A percentile compares a stretch with the other conserved stretches of the same genome.
Evolutionary conservation across 1,284 basidiomycete genomes (phyloP).

Genomic region (Puccinia novopanici): DNA sequence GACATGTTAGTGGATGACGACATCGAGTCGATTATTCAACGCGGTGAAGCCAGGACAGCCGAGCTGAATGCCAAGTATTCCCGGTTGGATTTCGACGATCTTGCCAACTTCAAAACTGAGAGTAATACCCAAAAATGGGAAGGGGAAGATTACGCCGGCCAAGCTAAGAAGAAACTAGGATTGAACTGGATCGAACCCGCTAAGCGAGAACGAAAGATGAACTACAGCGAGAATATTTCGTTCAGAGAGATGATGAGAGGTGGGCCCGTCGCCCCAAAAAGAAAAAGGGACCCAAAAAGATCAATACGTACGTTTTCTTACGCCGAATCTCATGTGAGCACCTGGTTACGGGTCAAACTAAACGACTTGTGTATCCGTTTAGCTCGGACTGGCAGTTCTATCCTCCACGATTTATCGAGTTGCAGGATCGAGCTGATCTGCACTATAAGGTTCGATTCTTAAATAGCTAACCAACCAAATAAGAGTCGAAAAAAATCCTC

Average conservation of each 20-base stretch:
- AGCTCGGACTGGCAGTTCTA: conserved; percentile 99
- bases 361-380: conserved; percentile 30
- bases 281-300: conserved; percentile 76
- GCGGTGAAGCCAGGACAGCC: conserved; percentile 86
- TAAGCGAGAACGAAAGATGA: conserved; percentile 92
- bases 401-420: conserved; percentile 74
- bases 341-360: not conserved
- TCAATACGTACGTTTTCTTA: conserved; percentile 34
- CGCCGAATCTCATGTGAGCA: too few species aligned
- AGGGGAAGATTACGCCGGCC: conserved; percentile 78
- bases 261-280: conserved; percentile 70
- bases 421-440: conserved; percentile 78
- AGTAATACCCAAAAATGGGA: conserved; percentile 76
- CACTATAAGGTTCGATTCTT: conserved; percentile 43
- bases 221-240: conserved; percentile 74
- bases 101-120: conserved; percentile 96
- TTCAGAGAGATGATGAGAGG: conserved; percentile 89
- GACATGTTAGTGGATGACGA: conserved; percentile 81
- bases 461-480: not conserved
- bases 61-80: conserved; percentile 92
- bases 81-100: conserved; percentile 85
- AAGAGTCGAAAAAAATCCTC: not conserved
- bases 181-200: conserved; percentile 84
- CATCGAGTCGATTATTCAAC: conserved; percentile 88
- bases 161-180: conserved; percentile 70